Evolutionary conservation across 345 rosid genomes (phyloP).

Genomic region (Moricandia arvensis): DNA sequence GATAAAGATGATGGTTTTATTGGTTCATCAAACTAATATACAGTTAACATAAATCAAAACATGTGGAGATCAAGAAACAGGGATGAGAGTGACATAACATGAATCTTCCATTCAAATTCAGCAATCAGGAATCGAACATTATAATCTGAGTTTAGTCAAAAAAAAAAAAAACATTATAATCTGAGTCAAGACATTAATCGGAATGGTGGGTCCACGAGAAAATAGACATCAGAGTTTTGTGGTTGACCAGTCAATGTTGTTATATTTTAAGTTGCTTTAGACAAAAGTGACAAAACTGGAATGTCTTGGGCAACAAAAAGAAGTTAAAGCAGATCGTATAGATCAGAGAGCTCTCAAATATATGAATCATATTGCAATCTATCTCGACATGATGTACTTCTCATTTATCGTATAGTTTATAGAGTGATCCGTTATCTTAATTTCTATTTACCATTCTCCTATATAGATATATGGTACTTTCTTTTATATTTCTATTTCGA

Average conservation of each 20-base stretch:
- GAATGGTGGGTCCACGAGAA: constrained; percentile 19
- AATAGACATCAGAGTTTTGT: constrained; percentile 5
- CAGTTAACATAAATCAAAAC: not conserved
- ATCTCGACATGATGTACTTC: constrained; percentile 27
- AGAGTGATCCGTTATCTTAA: not conserved
- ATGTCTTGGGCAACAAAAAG: constrained; percentile 32
- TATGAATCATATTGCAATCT: constrained; percentile 33
- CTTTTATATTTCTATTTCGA: not conserved
- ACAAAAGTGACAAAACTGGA: constrained; percentile 26
- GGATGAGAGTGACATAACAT: constrained; percentile 29
- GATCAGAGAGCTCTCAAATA: constrained; percentile 28
- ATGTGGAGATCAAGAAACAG: constrained; percentile 16
- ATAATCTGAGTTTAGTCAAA: no score
- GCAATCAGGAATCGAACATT: constrained; percentile 7
- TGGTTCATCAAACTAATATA: not conserved
- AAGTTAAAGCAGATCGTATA: constrained; percentile 34
- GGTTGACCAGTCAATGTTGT: constrained; percentile 35
- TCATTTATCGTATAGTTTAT: constrained; percentile 1
- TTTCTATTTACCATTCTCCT: not conserved
- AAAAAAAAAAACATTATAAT: no score
- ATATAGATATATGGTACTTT: not conserved
- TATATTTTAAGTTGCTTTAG: constrained; percentile 23
- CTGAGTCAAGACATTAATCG: constrained; percentile 5
- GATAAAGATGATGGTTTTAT: not conserved
- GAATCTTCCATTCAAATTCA: constrained; percentile 19